Conservation (phyloP, 2,329 filamentous ascomycete genomes). For the Calonectria crousiana region DNA sequence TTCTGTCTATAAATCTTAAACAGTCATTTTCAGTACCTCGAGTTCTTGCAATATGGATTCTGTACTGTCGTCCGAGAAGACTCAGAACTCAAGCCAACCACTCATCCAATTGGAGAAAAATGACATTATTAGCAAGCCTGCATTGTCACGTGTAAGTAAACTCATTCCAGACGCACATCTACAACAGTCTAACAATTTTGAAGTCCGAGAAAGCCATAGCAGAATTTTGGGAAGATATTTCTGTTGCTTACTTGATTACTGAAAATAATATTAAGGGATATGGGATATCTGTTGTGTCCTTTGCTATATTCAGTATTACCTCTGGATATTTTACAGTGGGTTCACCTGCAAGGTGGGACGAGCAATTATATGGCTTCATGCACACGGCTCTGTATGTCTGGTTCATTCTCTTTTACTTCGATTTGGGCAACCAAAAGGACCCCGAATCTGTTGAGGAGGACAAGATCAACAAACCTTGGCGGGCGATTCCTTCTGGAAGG, state of each 20-base stretch:
- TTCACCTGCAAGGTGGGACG: neutral
- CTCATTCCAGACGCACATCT: neutral
- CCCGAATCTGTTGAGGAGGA: neutral
- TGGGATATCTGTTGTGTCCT: neutral
- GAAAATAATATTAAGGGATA: neutral
- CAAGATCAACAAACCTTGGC: slow-evolving; percentile 4
- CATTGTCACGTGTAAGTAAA: neutral
- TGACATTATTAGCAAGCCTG: neutral
- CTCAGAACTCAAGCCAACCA: neutral
- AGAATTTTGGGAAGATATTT: neutral
- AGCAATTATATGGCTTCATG: neutral
- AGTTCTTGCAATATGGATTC: neutral
- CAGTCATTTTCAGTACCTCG: too few relatives aligned
- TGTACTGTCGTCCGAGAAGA: neutral
- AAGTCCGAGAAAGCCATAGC: neutral
- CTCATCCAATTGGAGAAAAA: neutral
- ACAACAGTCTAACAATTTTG: neutral
- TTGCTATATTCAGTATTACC: neutral
- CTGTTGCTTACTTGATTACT: neutral
- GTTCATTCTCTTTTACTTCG: neutral
- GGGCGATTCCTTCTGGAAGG: neutral
- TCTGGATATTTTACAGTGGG: neutral
- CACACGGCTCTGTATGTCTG: neutral
- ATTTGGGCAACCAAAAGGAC: neutral
- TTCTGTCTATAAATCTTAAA: neutral